A percentile compares a stretch with the other conserved stretches of the same genome.
These are phyloP conservation scores for Epichloe sp. DNA, from an alignment of 2,329 filamentous ascomycete genomes.

Conservation along the genomic window DNA sequence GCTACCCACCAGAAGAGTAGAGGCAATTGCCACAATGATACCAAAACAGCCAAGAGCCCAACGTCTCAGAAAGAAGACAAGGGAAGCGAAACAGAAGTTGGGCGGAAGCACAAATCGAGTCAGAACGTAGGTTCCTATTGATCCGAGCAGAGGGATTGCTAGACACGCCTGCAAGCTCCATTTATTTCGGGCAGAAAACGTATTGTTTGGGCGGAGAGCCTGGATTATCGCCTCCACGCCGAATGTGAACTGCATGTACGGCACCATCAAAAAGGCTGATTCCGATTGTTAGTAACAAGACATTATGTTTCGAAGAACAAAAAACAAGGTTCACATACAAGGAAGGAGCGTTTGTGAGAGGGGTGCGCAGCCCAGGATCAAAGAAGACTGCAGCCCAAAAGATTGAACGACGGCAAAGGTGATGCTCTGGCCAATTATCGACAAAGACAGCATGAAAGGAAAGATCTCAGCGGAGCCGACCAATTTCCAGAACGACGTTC, in stretches of 20 bases:
- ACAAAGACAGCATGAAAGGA: constrained; percentile 43
- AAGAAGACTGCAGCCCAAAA: constrained; percentile 36
- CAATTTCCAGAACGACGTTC: constrained; percentile 27
- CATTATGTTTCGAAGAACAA: background rate
- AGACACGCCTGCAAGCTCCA: constrained; percentile 49
- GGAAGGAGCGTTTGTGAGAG: constrained; percentile 47
- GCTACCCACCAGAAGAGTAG: constrained; percentile 36
- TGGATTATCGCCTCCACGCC: constrained; percentile 43
- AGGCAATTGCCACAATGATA: constrained; percentile 37
- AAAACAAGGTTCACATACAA: constrained; percentile 26
- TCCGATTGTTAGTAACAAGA: background rate
- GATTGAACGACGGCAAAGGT: constrained; percentile 44
- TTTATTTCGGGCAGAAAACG: constrained; percentile 45
- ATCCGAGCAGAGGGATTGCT: constrained; percentile 33
- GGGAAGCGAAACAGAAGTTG: constrained; percentile 51
- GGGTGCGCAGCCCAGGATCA: constrained; percentile 38
- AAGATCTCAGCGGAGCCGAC: constrained; percentile 35
- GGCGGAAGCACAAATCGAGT: constrained; percentile 41
- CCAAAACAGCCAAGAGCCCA: constrained; percentile 46
- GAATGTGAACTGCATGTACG: constrained; percentile 53
- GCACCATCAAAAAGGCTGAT: constrained; percentile 53
- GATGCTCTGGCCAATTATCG: constrained; percentile 44
- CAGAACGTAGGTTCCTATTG: constrained; percentile 44
- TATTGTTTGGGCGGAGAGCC: constrained; percentile 38
- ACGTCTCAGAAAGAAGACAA: constrained; percentile 53